Evolutionary conservation across 345 rosid genomes (phyloP).

Genomic region (Leavenworthia alabamica): DNA sequence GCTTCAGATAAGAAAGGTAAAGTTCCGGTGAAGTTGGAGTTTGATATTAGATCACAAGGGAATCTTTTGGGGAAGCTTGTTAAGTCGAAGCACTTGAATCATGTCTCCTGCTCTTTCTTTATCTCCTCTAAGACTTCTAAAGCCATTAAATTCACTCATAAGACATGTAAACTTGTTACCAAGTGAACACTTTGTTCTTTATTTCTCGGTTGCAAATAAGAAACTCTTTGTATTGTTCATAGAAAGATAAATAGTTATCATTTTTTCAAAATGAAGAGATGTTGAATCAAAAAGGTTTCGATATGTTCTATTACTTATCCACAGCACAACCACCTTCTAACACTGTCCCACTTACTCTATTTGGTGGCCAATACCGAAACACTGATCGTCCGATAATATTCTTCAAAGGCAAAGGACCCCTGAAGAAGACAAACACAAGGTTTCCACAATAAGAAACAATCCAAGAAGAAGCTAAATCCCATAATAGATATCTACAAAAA

Average conservation of each 20-base stretch:
- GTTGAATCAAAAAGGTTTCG: slow-evolving; percentile 12
- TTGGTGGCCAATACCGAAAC: slow-evolving; percentile 90
- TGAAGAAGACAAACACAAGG: slow-evolving; percentile 28
- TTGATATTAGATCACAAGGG: slow-evolving; percentile 56
- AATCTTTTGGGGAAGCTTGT: slow-evolving; percentile 77
- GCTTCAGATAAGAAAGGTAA: slow-evolving; percentile 33
- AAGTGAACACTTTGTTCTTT: slow-evolving; percentile 3
- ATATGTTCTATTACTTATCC: slow-evolving; percentile 40
- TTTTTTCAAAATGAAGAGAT: slow-evolving; percentile 8
- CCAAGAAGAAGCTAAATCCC: slow-evolving; percentile 5
- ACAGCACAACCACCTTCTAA: slow-evolving; percentile 58
- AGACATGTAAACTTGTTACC: slow-evolving; percentile 15
- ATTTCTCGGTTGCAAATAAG: slow-evolving; percentile 9
- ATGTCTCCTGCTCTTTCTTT: slow-evolving; percentile 47
- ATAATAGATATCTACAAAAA: not conserved
- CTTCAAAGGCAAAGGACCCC: slow-evolving; percentile 91
- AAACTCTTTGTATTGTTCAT: not conserved
- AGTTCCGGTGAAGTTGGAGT: slow-evolving; percentile 53
- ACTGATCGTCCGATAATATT: slow-evolving; percentile 90
- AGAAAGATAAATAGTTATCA: not conserved
- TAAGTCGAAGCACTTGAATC: slow-evolving; percentile 47
- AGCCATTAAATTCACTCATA: slow-evolving; percentile 42
- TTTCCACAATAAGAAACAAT: slow-evolving; percentile 4
- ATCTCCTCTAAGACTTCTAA: slow-evolving; percentile 38
- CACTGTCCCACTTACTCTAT: slow-evolving; percentile 65